Conservation (phyloP, 495 filamentous ascomycete genomes). For the Cladorrhinum samala region DNA sequence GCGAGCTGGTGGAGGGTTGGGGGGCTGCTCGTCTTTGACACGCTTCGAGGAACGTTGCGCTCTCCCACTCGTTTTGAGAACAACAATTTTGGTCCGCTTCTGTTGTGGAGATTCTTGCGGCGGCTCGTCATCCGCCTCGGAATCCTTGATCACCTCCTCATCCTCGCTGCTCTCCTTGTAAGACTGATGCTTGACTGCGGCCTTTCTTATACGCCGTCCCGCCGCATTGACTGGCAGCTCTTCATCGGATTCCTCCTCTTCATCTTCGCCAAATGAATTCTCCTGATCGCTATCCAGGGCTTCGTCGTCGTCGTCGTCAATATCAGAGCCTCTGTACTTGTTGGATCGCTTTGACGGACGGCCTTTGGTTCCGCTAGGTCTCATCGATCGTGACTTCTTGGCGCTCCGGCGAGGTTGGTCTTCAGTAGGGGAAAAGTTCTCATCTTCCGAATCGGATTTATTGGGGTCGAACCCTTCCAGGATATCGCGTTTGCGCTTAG, state of each 20-base stretch:
- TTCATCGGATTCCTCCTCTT: slow-evolving; percentile 50
- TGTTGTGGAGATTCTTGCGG: slow-evolving; percentile 9
- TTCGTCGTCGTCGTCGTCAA: slow-evolving; percentile 63
- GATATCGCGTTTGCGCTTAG: slow-evolving; percentile 56
- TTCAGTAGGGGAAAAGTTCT: slow-evolving; percentile 57
- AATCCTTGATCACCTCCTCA: slow-evolving; percentile 27
- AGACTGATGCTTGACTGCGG: slow-evolving; percentile 42
- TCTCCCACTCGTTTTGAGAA: slow-evolving; percentile 20
- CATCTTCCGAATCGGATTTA: slow-evolving; percentile 79
- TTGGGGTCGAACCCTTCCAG: slow-evolving; percentile 70
- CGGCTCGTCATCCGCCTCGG: slow-evolving; percentile 27
- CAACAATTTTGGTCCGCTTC: slow-evolving; percentile 25
- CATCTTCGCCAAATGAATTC: slow-evolving; percentile 51
- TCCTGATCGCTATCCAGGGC: slow-evolving; percentile 50
- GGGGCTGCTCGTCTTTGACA: slow-evolving; percentile 14
- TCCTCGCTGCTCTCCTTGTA: slow-evolving; percentile 44
- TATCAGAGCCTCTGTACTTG: slow-evolving; percentile 56
- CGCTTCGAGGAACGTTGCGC: slow-evolving; percentile 17
- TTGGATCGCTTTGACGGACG: slow-evolving; percentile 41
- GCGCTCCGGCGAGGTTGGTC: slow-evolving; percentile 38
- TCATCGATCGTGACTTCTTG: slow-evolving; percentile 34
- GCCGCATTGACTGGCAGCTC: slow-evolving; percentile 60
- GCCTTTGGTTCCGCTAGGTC: slow-evolving; percentile 23
- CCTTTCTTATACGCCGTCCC: slow-evolving; percentile 63
- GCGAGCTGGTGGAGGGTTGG: slow-evolving; percentile 28